A percentile compares a stretch with the other conserved stretches of the same genome.
Evolutionary conservation across 1,284 basidiomycete genomes (phyloP).

Genomic region (Tilletia caries): DNA sequence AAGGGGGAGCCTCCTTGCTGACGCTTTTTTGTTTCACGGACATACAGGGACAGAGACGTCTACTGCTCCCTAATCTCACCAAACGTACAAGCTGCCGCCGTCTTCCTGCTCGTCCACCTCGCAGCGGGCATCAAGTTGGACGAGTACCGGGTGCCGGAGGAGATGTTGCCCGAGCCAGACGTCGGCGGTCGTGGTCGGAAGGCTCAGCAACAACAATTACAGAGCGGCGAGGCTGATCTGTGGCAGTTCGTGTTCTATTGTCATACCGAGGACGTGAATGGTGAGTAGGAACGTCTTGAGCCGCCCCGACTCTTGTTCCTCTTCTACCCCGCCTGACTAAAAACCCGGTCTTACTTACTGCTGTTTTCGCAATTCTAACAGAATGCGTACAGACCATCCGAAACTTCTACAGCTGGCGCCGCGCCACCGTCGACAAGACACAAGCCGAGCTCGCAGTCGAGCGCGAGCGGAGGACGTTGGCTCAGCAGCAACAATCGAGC

Average conservation of each 20-base stretch:
- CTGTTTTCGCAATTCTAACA: too few relatives aligned
- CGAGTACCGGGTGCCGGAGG: neutral
- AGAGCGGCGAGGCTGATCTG: too few relatives aligned
- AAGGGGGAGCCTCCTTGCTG: neutral
- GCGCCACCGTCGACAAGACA: neutral
- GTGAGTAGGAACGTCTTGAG: constrained; percentile 1
- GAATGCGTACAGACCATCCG: neutral
- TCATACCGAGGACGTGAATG: neutral
- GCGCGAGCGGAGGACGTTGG: too few relatives aligned
- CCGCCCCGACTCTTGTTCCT: neutral
- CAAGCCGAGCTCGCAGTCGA: too few relatives aligned
- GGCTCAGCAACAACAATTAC: neutral
- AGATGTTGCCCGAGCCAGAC: neutral
- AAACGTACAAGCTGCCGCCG: constrained; percentile 9
- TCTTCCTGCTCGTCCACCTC: neutral
- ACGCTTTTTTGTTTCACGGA: too few relatives aligned
- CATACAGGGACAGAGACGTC: constrained; percentile 2
- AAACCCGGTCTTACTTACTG: too few relatives aligned
- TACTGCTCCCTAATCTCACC: neutral
- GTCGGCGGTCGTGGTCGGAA: too few relatives aligned
- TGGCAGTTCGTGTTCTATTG: neutral
- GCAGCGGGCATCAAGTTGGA: neutral
- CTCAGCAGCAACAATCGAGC: too few relatives aligned
- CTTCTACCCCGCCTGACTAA: neutral
- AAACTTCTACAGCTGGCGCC: neutral